A percentile compares a stretch with the other conserved stretches of the same genome.
These are phyloP conservation scores for Colletotrichum endophyticum DNA, from an alignment of 2,329 filamentous ascomycete species.

Conservation along the genomic window DNA sequence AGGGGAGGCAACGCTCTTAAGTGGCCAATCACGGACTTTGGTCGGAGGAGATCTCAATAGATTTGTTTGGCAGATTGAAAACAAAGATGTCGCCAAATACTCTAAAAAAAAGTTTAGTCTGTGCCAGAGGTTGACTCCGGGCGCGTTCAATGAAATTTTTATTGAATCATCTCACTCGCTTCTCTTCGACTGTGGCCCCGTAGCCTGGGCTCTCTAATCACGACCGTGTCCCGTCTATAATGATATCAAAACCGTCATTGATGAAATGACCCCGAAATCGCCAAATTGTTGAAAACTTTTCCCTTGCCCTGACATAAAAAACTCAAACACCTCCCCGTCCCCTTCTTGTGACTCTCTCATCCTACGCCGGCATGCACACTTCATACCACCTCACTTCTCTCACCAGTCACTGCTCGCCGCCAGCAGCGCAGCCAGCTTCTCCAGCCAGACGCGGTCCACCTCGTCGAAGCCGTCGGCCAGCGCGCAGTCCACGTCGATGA, in stretches of 20 bases:
- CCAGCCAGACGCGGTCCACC: conserved; percentile 68
- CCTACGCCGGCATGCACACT: not conserved
- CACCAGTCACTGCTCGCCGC: conserved; percentile 70
- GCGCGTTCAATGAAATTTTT: not conserved
- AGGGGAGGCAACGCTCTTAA: not conserved
- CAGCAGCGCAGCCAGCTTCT: conserved; percentile 68
- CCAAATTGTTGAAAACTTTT: not conserved
- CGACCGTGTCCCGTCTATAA: not conserved
- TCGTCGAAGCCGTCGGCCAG: conserved; percentile 70
- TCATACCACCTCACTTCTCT: not conserved
- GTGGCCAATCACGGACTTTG: not conserved
- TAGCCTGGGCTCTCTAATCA: not conserved
- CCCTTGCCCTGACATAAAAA: not conserved
- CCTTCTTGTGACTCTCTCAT: not conserved
- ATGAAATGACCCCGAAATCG: not conserved
- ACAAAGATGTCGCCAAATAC: not conserved
- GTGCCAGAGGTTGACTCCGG: not conserved
- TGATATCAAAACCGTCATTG: not conserved
- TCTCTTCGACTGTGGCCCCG: not conserved
- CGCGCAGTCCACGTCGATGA: conserved; percentile 83
- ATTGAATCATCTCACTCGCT: not conserved
- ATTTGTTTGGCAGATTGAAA: not conserved
- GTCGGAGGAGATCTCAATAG: not conserved
- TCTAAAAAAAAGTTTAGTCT: conserved; percentile 1
- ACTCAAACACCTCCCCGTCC: not conserved